A percentile compares a stretch with the other conserved stretches of the same genome.
Conservation (phyloP, 345 rosid species). For the Eucalyptus pauciflora region DNA sequence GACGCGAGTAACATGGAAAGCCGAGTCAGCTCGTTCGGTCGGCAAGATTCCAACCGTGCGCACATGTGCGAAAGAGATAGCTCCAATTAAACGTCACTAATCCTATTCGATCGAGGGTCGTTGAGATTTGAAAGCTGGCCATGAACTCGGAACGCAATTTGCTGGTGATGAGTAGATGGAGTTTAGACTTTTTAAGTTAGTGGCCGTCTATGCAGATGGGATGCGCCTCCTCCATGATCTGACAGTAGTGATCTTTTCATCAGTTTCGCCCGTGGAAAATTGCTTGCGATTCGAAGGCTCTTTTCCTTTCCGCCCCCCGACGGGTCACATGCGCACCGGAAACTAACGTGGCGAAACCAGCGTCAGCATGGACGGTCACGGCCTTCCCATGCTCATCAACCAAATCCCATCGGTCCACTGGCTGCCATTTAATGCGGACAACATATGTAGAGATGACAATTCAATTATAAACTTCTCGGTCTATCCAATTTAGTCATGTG, state of each 20-base stretch:
- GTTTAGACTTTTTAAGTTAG: background rate
- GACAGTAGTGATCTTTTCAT: background rate
- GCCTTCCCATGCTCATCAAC: background rate
- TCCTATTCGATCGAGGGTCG: background rate
- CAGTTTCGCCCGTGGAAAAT: background rate
- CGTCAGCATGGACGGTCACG: background rate
- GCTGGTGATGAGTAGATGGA: background rate
- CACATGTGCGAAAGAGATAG: too few species aligned
- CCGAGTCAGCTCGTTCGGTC: too few species aligned
- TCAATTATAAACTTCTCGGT: fast-evolving
- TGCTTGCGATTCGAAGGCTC: background rate
- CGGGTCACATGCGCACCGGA: background rate
- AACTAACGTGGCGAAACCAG: background rate
- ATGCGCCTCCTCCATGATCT: background rate
- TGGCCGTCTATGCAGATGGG: background rate
- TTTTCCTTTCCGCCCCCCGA: background rate
- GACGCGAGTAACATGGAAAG: too few species aligned
- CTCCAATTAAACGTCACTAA: too few species aligned
- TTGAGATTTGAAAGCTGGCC: background rate
- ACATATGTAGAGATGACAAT: fast-evolving
- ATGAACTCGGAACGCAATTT: background rate
- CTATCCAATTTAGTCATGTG: fast-evolving
- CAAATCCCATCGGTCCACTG: background rate
- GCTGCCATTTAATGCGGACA: background rate
- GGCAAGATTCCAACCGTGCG: too few species aligned